These are phyloP conservation scores for Gaeumannomyces sp. DNA, from an alignment of 2,329 filamentous ascomycete genomes.

Conservation along the genomic window DNA sequence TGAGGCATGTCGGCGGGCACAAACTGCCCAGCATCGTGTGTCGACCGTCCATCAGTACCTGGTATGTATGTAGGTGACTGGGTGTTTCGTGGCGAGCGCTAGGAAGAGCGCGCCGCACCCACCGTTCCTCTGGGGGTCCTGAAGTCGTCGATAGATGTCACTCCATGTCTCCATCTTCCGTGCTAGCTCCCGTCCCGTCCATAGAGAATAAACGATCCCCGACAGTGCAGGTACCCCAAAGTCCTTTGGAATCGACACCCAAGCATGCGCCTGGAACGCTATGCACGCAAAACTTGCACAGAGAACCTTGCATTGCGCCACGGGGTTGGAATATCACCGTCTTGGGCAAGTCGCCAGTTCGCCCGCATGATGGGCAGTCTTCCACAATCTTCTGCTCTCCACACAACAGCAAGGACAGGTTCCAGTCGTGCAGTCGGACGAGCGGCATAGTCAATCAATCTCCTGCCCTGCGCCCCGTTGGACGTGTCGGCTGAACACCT, in stretches of 20 bases:
- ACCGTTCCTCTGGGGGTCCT: background rate
- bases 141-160: background rate
- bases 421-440: background rate
- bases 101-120: background rate
- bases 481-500: no score
- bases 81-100: background rate
- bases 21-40: no score
- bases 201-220: no score
- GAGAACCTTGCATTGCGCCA: background rate
- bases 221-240: background rate
- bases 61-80: background rate
- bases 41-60: background rate
- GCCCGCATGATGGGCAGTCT: background rate
- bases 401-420: background rate
- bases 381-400: background rate
- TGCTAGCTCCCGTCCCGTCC: no score
- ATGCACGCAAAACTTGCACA: background rate
- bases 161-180: background rate
- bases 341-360: background rate
- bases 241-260: background rate
- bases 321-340: background rate
- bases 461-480: no score
- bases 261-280: no score
- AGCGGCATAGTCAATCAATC: background rate
- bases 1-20: background rate